Percentiles rank a stretch among this genome's conserved stretches.
These are phyloP conservation scores for Amanita rimosa DNA, from an alignment of 768 basidiomycete genomes.

Conservation along the genomic window DNA sequence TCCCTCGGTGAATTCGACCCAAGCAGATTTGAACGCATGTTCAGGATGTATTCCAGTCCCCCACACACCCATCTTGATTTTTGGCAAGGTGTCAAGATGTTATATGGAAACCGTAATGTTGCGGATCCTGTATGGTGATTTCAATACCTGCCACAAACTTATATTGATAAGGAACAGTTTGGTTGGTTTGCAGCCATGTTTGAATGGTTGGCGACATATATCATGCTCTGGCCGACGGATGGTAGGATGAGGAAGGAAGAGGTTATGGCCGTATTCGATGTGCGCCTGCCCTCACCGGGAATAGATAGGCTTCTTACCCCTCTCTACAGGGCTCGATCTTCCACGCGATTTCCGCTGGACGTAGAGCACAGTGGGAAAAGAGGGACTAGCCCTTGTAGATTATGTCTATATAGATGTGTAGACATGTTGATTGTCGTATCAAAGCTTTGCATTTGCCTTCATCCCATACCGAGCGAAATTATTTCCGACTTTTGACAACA, in stretches of 20 bases:
- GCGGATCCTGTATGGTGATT: slow-evolving; percentile 22
- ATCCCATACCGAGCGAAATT: slow-evolving; percentile 45
- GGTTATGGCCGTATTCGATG: slow-evolving; percentile 27
- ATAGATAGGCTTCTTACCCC: neutral
- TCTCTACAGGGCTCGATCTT: slow-evolving; percentile 21
- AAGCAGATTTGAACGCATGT: slow-evolving; percentile 25
- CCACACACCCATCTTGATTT: slow-evolving; percentile 30
- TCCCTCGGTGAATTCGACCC: slow-evolving; percentile 28
- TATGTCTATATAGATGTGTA: neutral
- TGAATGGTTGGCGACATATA: slow-evolving; percentile 30
- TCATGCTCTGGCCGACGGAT: slow-evolving; percentile 25
- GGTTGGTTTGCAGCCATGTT: slow-evolving; percentile 28
- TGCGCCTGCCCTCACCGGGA: slow-evolving; percentile 11
- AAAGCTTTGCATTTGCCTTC: slow-evolving; percentile 11
- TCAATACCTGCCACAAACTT: neutral
- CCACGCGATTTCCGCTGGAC: slow-evolving; percentile 13
- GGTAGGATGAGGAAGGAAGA: slow-evolving; percentile 27
- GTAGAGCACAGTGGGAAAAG: neutral
- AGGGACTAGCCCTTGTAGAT: neutral
- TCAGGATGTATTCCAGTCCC: slow-evolving; percentile 27
- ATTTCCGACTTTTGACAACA: slow-evolving; percentile 56
- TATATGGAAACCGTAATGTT: slow-evolving; percentile 26
- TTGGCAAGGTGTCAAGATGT: slow-evolving; percentile 26
- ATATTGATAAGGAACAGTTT: slow-evolving; percentile 17
- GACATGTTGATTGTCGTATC: neutral